phyloP scores from a whole-genome alignment of 2,329 filamentous ascomycete species.

The Clarireedia sp. region DNA sequence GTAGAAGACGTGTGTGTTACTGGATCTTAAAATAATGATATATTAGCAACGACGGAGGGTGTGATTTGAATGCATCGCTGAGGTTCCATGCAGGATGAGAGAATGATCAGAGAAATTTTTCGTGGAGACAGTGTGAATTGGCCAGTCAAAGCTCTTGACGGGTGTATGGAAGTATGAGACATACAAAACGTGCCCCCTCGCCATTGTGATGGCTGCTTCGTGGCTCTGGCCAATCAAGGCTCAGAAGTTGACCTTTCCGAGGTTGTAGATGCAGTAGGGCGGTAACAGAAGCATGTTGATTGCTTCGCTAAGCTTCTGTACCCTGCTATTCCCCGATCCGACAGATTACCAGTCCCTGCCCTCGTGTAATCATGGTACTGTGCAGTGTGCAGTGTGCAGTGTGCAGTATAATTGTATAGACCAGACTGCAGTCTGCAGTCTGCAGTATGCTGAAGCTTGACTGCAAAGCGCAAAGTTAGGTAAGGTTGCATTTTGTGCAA shows the following conservation, averaged over 20 bases:
- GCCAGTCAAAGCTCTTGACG: slow-evolving; percentile 4
- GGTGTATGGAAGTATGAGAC: neutral
- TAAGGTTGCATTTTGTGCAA: neutral
- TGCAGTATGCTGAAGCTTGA: neutral
- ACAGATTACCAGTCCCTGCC: neutral
- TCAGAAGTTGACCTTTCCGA: neutral
- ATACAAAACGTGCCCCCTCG: slow-evolving; percentile 4
- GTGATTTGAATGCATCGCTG: slow-evolving; percentile 3
- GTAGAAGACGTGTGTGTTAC: neutral
- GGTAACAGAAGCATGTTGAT: slow-evolving; percentile 9
- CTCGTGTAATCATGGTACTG: neutral
- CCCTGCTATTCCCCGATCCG: neutral
- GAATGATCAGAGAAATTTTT: slow-evolving; percentile 3
- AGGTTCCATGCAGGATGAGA: neutral
- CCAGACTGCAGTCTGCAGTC: too few relatives aligned
- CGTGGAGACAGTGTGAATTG: slow-evolving; percentile 2
- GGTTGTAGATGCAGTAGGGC: slow-evolving; percentile 3
- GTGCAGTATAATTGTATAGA: too few relatives aligned
- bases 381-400: too few relatives aligned
- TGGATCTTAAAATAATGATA: neutral
- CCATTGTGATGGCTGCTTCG: slow-evolving; percentile 3
- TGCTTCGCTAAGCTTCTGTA: neutral
- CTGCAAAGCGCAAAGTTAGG: neutral
- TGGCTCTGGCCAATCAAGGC: neutral
- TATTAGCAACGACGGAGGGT: neutral